A percentile compares a stretch with the other conserved stretches of the same genome.
phyloP scores from a whole-genome alignment of 1,284 basidiomycete species.

The Microbotryum silenes-acaulis region DNA sequence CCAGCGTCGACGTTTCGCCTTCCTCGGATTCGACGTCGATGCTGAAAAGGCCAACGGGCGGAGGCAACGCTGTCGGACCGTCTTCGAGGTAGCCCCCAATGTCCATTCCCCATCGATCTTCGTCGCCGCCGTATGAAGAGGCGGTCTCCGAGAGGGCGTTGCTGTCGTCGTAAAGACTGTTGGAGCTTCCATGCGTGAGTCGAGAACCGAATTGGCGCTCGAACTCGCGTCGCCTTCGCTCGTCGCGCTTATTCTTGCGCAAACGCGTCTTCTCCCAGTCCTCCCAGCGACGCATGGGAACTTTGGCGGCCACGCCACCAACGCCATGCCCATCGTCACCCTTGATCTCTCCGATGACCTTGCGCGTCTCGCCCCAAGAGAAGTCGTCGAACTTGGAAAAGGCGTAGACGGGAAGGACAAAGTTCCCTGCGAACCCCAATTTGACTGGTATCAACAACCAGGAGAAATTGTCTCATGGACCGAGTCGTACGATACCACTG shows the following conservation, averaged over 20 bases:
- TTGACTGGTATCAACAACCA: not conserved
- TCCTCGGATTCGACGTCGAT: constrained; percentile 32
- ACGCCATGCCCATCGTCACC: constrained; percentile 62
- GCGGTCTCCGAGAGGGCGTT: constrained; percentile 47
- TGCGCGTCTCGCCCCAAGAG: constrained; percentile 97
- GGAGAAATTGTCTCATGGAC: too few species aligned
- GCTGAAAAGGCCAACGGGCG: constrained; percentile 53
- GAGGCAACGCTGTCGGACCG: constrained; percentile 58
- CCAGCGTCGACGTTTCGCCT: constrained; percentile 48
- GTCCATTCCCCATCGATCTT: constrained; percentile 84
- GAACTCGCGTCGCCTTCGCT: constrained; percentile 69
- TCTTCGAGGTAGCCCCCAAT: constrained; percentile 84
- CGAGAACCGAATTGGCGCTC: constrained; percentile 60
- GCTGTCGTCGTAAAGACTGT: constrained; percentile 38
- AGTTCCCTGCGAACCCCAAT: constrained; percentile 55
- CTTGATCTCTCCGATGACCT: constrained; percentile 83
- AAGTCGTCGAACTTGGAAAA: constrained; percentile 99
- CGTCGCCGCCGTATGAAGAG: constrained; percentile 68
- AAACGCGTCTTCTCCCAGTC: constrained; percentile 98
- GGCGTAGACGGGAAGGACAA: constrained; percentile 72
- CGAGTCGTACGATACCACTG: too few species aligned
- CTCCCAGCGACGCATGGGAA: constrained; percentile 93
- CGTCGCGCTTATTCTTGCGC: constrained; percentile 83
- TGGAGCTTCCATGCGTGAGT: constrained; percentile 52
- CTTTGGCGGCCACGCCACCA: constrained; percentile 51